Conservation (phyloP, 2,329 filamentous ascomycete genomes). For the Paecilomyces formosus region DNA sequence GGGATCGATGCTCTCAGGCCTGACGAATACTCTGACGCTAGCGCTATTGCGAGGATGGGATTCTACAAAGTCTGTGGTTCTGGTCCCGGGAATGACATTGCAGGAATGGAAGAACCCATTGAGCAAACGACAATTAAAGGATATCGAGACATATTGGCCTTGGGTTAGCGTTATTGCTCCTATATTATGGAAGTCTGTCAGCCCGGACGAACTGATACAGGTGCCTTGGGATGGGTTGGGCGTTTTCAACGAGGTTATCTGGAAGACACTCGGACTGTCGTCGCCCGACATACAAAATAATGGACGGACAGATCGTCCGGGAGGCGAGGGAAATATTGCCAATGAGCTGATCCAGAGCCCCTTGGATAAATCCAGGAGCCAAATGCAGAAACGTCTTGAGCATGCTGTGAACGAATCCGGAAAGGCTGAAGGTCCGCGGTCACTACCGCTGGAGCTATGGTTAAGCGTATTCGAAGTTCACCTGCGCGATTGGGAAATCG, state of each 20-base stretch:
- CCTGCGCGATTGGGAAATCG: slow-evolving; percentile 83
- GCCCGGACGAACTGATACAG: slow-evolving; percentile 41
- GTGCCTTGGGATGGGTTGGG: slow-evolving; percentile 44
- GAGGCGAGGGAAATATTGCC: not conserved
- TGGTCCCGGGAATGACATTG: slow-evolving; percentile 83
- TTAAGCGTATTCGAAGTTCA: slow-evolving; percentile 72
- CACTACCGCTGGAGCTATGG: slow-evolving; percentile 80
- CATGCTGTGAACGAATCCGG: slow-evolving; percentile 9
- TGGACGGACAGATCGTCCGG: not conserved
- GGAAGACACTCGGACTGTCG: slow-evolving; percentile 19
- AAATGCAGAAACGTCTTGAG: slow-evolving; percentile 14
- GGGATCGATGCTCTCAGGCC: slow-evolving; percentile 78
- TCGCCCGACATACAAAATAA: slow-evolving; percentile 6
- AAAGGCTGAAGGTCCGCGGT: slow-evolving; percentile 11
- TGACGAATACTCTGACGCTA: slow-evolving; percentile 72
- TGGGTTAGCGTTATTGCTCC: slow-evolving; percentile 79
- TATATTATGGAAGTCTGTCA: slow-evolving; percentile 73
- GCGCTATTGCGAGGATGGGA: slow-evolving; percentile 83
- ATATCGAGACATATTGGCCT: slow-evolving; percentile 74
- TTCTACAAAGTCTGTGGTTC: slow-evolving; percentile 71
- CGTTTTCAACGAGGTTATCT: slow-evolving; percentile 23
- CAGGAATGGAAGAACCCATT: slow-evolving; percentile 87
- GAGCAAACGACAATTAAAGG: slow-evolving; percentile 78
- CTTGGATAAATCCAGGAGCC: slow-evolving; percentile 28
- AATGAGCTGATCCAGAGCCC: slow-evolving; percentile 36